Evolutionary conservation across 2,329 filamentous ascomycete genomes (phyloP).

Genomic region (Fusarium camptoceras): DNA sequence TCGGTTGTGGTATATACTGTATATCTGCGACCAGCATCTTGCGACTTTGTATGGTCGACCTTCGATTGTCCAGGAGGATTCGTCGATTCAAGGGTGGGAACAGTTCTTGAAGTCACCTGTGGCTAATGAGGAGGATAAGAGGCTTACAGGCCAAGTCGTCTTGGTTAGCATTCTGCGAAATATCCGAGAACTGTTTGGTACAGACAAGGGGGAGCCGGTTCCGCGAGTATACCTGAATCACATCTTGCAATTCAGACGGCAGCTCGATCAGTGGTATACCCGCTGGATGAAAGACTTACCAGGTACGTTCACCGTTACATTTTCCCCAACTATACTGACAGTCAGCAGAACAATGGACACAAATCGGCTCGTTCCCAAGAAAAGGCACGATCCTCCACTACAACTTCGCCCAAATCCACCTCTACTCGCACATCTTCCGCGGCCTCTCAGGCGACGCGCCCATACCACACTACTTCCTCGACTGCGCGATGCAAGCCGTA

Average conservation of each 20-base stretch:
- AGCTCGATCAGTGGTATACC: conserved; percentile 55
- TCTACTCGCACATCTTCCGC: conserved; percentile 57
- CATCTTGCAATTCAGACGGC: conserved; percentile 50
- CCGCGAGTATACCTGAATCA: conserved; percentile 66
- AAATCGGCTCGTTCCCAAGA: conserved; percentile 55
- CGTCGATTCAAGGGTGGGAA: conserved; percentile 68
- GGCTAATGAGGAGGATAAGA: conserved; percentile 65
- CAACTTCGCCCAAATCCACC: conserved; percentile 57
- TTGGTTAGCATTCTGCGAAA: conserved; percentile 68
- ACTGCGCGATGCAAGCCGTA: conserved; percentile 50
- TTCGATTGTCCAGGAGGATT: conserved; percentile 68
- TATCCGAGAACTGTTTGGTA: conserved; percentile 67
- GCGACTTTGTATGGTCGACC: conserved; percentile 71
- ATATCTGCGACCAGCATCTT: conserved; percentile 71
- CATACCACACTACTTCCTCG: conserved; percentile 52
- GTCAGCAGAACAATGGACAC: conserved; percentile 51
- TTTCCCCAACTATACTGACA: neutral
- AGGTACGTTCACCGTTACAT: conserved; percentile 36
- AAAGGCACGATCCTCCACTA: conserved; percentile 57
- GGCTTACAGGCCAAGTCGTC: conserved; percentile 69
- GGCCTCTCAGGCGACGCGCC: conserved; percentile 51
- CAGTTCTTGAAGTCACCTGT: conserved; percentile 64
- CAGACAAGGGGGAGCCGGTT: conserved; percentile 65
- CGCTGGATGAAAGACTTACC: conserved; percentile 52
- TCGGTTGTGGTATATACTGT: conserved; percentile 70